phyloP scores from a whole-genome alignment of 306 rosid genomes.

The Luffa acutangula region DNA sequence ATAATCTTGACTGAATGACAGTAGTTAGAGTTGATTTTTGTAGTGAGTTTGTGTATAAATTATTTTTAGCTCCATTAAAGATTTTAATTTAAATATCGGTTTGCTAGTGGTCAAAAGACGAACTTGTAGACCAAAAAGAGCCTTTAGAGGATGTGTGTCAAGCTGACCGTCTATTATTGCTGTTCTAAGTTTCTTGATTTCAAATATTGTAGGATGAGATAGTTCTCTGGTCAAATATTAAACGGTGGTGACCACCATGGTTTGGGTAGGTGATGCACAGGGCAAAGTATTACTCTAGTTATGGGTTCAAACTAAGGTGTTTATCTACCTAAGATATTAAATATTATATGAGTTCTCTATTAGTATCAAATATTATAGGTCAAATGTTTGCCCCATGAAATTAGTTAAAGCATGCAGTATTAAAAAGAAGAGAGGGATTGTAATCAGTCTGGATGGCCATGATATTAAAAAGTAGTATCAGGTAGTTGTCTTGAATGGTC shows the following conservation, averaged over 20 bases:
- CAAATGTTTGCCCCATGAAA: not conserved
- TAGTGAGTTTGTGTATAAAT: not conserved
- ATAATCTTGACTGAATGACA: not conserved
- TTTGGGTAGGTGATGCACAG: not conserved
- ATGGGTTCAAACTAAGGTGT: not conserved
- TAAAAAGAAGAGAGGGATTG: not conserved
- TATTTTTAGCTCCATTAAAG: not conserved
- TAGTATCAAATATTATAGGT: not conserved
- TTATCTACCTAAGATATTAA: not conserved
- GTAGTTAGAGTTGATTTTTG: not conserved
- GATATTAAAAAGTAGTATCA: not conserved
- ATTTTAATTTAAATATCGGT: not conserved
- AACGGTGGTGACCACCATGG: not conserved
- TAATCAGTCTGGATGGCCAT: not conserved
- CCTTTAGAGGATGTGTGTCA: not conserved
- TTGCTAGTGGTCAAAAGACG: not conserved
- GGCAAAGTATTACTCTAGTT: not conserved
- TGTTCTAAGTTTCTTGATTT: not conserved
- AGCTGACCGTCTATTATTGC: not conserved
- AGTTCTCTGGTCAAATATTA: not conserved
- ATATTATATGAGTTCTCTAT: not conserved
- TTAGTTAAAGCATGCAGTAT: not conserved
- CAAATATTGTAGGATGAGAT: not conserved
- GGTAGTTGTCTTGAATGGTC: not conserved
- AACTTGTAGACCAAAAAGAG: not conserved